Evolutionary conservation across 2,329 filamentous ascomycete species (phyloP), one percentile per base, ranked within the genome.

Genomic region (Ilyonectria robusta): DNA sequence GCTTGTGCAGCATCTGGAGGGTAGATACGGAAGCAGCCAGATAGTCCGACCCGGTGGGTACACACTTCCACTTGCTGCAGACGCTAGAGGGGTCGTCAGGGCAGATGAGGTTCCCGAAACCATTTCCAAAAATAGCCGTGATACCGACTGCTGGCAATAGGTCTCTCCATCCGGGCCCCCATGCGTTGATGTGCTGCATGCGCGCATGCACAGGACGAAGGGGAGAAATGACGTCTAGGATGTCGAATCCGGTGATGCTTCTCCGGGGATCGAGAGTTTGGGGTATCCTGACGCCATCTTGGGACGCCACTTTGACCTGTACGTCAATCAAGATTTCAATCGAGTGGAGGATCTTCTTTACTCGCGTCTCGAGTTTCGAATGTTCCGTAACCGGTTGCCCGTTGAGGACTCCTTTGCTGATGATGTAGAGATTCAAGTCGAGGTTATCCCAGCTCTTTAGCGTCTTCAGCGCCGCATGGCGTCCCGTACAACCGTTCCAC

Each of bases 371-470:
- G 13, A 56, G 37, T 11, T 21, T 56, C 3, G 35, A n/a, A 31
- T 56, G 19, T 19, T 46, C 19, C 26, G 23, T 31, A n/a, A 26
- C 23, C 6, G 37, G 6, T 13, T 56, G 21, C 2, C 53, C 53
- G 6, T 56, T 17, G 23, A 23, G 23, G 4, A 29, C 23, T 29
- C 15, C 21, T 6, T 44, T 37, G 37, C 37, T 21, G 6, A 40
- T 56, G 17, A 56, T 26, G 9, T 56, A 56, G 17, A 56, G 21
- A 29, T 42, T 29, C 9, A 56, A 26, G 17, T 56, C 42, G 33
- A 56, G 53, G 17, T 56, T 56, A n/a, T 17, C 23, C 53, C 53
- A 56, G 15, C 19, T 56, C 37, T 56, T 56, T 7, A 56, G 37
- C 1, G 53, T 56, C 29, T 44, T 56, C 21, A 56, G 21, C 17